phyloP scores from a whole-genome alignment of 176 grass and related monocot genomes.

The Hsuehochloa calcarea region DNA sequence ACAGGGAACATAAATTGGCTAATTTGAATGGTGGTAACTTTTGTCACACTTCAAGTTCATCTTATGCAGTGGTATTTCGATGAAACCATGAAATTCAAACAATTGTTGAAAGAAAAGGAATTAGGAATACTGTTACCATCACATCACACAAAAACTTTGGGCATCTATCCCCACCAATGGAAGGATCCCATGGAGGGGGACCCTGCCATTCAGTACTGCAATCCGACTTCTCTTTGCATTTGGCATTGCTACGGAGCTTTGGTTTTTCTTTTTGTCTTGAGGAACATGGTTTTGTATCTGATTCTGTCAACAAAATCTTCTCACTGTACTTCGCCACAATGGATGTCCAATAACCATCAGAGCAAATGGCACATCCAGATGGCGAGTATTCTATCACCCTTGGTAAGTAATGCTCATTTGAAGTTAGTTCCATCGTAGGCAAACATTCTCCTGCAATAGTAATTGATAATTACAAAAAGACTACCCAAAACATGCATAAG shows the following conservation, averaged over 20 bases:
- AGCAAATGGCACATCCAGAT: slow-evolving; percentile 24
- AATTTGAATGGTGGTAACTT: background rate
- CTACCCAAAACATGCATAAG: background rate
- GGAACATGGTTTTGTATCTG: slow-evolving; percentile 51
- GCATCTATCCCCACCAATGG: slow-evolving; percentile 70
- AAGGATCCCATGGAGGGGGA: slow-evolving; percentile 75
- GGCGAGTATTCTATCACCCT: slow-evolving; percentile 16
- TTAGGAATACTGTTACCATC: slow-evolving; percentile 61
- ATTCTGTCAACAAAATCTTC: slow-evolving; percentile 67
- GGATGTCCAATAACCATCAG: slow-evolving; percentile 33
- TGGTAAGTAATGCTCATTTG: slow-evolving; percentile 21
- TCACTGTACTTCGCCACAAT: slow-evolving; percentile 50
- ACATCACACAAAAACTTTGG: slow-evolving; percentile 96
- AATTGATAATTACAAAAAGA: slow-evolving; percentile 19
- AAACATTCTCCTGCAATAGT: slow-evolving; percentile 32
- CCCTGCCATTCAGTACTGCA: slow-evolving; percentile 71
- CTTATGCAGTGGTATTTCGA: background rate
- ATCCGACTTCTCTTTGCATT: slow-evolving; percentile 49
- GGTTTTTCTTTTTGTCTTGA: slow-evolving; percentile 67
- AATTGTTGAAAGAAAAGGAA: background rate
- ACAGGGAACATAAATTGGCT: slow-evolving; percentile 10
- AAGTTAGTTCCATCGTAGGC: background rate
- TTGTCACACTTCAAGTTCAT: background rate
- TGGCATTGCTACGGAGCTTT: slow-evolving; percentile 32
- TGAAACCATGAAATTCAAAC: background rate